phyloP scores from a whole-genome alignment of 2,329 filamentous ascomycete genomes.

The Monilinia fructigena region DNA sequence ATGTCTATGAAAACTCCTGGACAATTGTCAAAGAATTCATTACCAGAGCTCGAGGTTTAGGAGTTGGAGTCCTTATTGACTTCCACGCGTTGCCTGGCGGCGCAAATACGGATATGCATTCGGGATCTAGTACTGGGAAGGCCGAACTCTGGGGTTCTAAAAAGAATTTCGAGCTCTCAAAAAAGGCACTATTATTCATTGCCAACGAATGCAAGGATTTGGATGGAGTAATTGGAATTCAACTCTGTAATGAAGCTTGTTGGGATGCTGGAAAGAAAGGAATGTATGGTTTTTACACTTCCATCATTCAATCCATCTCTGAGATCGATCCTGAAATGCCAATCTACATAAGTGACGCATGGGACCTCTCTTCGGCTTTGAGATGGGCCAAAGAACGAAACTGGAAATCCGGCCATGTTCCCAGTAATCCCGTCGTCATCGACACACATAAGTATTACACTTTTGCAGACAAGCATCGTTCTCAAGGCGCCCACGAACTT shows the following conservation, averaged over 20 bases:
- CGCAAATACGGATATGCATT: slow-evolving; percentile 55
- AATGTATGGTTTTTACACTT: slow-evolving; percentile 58
- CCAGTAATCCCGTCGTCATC: slow-evolving; percentile 50
- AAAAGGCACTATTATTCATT: slow-evolving; percentile 51
- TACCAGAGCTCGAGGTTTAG: slow-evolving; percentile 45
- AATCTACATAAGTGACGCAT: slow-evolving; percentile 58
- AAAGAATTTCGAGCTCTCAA: slow-evolving; percentile 47
- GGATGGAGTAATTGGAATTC: slow-evolving; percentile 52
- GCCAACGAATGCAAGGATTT: slow-evolving; percentile 45
- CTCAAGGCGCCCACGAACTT: slow-evolving; percentile 52
- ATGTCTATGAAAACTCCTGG: slow-evolving; percentile 56
- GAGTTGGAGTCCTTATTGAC: slow-evolving; percentile 55
- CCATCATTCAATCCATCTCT: slow-evolving; percentile 48
- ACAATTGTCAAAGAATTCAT: slow-evolving; percentile 49
- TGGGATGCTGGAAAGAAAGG: slow-evolving; percentile 46
- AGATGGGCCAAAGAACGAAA: slow-evolving; percentile 46
- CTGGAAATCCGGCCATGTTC: slow-evolving; percentile 24
- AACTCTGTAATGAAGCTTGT: slow-evolving; percentile 57
- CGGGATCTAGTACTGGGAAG: slow-evolving; percentile 52
- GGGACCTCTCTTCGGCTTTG: slow-evolving; percentile 50
- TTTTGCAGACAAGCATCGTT: slow-evolving; percentile 53
- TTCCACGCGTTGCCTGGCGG: slow-evolving; percentile 59
- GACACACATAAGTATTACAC: slow-evolving; percentile 61
- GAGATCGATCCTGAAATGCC: slow-evolving; percentile 51
- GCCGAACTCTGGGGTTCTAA: slow-evolving; percentile 52